Evolutionary conservation across 2,329 filamentous ascomycete species (phyloP).

Genomic region (Cercospora sojina): DNA sequence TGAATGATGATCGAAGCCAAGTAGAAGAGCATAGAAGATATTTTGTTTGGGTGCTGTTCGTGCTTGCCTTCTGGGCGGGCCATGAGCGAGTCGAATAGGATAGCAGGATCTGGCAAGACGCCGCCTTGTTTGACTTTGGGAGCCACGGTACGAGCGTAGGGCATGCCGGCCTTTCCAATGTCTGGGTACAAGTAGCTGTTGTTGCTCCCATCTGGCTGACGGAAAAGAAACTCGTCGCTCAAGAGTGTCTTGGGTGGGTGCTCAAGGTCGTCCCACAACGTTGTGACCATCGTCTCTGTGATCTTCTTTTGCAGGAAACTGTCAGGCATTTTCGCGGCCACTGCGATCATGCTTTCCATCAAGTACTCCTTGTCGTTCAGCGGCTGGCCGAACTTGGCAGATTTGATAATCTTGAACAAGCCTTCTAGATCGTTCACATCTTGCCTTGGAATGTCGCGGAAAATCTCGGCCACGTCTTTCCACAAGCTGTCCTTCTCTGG

Average conservation of each 20-base stretch:
- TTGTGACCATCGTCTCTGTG: constrained; percentile 47
- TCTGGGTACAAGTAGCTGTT: constrained; percentile 63
- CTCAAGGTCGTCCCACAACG: constrained; percentile 50
- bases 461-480: constrained; percentile 27
- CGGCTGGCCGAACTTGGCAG: constrained; percentile 48
- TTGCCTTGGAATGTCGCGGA: constrained; percentile 30
- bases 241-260: constrained; percentile 50
- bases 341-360: constrained; percentile 57
- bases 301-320: constrained; percentile 42
- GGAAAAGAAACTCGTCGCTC: constrained; percentile 47
- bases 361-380: constrained; percentile 62
- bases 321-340: constrained; percentile 46
- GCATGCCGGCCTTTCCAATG: constrained; percentile 63
- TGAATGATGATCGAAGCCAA: constrained; percentile 65
- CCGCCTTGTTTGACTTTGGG: constrained; percentile 58
- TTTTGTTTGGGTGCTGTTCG: constrained; percentile 65
- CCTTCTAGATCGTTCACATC: constrained; percentile 35
- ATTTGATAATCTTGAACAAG: constrained; percentile 41
- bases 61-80: constrained; percentile 58
- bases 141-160: constrained; percentile 67
- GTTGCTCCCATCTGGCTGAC: constrained; percentile 51
- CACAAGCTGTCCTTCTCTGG: constrained; percentile 29
- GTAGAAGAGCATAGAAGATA: constrained; percentile 74
- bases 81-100: constrained; percentile 68
- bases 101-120: constrained; percentile 62